Conservation (phyloP, 805 yeast species). For the Zygoascus ofunaensis region DNA sequence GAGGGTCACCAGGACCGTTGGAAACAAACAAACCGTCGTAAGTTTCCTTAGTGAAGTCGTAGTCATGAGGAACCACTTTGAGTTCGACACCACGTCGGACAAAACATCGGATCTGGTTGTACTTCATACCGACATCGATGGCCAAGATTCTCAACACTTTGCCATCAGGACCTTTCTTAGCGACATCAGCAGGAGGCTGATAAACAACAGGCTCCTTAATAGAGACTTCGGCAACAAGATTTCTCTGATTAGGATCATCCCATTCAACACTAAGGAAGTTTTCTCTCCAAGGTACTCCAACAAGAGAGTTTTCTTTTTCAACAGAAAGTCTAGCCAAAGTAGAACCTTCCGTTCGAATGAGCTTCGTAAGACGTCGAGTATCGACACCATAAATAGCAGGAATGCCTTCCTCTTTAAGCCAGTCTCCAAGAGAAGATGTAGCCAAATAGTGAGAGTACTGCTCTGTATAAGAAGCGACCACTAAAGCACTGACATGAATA, state of each 20-base stretch:
- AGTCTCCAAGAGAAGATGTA: constrained; percentile 78
- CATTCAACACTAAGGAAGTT: constrained; percentile 73
- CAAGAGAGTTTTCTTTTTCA: constrained; percentile 26
- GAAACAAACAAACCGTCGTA: constrained; percentile 95
- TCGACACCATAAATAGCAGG: constrained; percentile 98
- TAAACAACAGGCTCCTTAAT: constrained; percentile 65
- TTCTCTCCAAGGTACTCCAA: constrained; percentile 46
- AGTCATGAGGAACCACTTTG: constrained; percentile 91
- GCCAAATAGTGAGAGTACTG: constrained; percentile 93
- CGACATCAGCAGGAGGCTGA: constrained; percentile 50
- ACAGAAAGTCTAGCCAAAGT: constrained; percentile 81
- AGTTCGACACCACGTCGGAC: constrained; percentile 94
- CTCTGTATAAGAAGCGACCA: constrained; percentile 94
- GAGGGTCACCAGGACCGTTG: constrained; percentile 99
- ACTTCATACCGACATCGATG: constrained; percentile 96
- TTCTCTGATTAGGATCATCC: constrained; percentile 85
- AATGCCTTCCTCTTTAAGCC: constrained; percentile 85
- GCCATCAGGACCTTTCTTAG: constrained; percentile 58
- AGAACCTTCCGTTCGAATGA: constrained; percentile 85
- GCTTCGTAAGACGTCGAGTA: constrained; percentile 89
- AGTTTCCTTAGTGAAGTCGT: constrained; percentile 68
- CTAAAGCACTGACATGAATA: constrained; percentile 94
- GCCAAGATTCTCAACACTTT: constrained; percentile 76
- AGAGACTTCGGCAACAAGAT: constrained; percentile 88
- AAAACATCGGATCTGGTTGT: constrained; percentile 94